Conservation (phyloP, 1,284 basidiomycete genomes). For the Macrocybe sp. region DNA sequence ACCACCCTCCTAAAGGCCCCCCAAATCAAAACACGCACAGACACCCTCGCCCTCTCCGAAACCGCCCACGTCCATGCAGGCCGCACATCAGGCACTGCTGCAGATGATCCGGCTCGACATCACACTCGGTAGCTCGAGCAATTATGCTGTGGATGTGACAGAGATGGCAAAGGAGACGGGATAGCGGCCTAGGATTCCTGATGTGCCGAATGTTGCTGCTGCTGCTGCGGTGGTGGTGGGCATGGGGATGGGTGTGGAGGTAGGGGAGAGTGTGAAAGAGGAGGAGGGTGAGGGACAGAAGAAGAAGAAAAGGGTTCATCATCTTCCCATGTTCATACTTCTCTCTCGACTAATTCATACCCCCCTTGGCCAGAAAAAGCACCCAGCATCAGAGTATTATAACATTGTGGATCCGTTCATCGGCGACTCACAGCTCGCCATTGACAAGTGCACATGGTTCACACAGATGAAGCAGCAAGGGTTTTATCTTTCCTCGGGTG, state of each 20-base stretch:
- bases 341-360: neutral
- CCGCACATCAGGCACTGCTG: conserved; percentile 45
- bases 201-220: conserved; percentile 23
- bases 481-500: conserved; percentile 87
- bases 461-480: conserved; percentile 94
- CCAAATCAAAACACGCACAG: conserved; percentile 18
- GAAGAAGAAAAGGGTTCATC: conserved; percentile 36
- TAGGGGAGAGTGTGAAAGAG: neutral
- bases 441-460: conserved; percentile 88
- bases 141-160: conserved; percentile 68
- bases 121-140: conserved; percentile 59
- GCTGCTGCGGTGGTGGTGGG: conserved; percentile 29
- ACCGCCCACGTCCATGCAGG: conserved; percentile 22
- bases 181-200: conserved; percentile 55
- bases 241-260: conserved; percentile 10
- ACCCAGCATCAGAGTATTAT: conserved; percentile 66
- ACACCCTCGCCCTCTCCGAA: conserved; percentile 60
- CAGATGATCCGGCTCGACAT: conserved; percentile 68
- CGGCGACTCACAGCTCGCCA: conserved; percentile 90
- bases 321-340: neutral
- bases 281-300: conserved; percentile 29
- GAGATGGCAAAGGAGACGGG: conserved; percentile 57
- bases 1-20: no score
- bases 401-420: conserved; percentile 93
- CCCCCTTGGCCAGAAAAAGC: conserved; percentile 43